A percentile compares a stretch with the other conserved stretches of the same genome.
phyloP scores from a whole-genome alignment of 1,139 yeast genomes.

The Yamadazyma trypodendri region DNA sequence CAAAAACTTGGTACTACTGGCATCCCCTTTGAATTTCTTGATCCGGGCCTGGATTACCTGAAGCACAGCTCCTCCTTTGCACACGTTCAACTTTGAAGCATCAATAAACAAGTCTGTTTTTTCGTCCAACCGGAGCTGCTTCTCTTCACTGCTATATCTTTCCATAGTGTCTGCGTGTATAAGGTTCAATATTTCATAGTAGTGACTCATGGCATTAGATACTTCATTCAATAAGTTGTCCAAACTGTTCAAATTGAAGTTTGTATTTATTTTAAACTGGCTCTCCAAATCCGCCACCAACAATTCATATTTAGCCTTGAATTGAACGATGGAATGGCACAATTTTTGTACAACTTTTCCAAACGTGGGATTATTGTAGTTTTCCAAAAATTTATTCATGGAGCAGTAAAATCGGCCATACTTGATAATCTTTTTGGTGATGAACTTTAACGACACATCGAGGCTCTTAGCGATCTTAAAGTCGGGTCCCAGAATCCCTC shows the following conservation, averaged over 20 bases:
- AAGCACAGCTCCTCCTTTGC: conserved; percentile 70
- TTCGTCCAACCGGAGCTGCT: conserved; percentile 7
- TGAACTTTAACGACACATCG: conserved; percentile 71
- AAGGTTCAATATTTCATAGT: conserved; percentile 53
- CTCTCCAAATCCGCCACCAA: conserved; percentile 53
- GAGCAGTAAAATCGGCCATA: conserved; percentile 64
- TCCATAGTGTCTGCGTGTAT: conserved; percentile 42
- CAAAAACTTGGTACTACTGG: conserved; percentile 52
- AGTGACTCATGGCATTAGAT: conserved; percentile 41
- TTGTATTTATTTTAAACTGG: conserved; percentile 45
- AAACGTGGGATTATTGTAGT: conserved; percentile 51
- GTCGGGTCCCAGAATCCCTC: conserved; percentile 65
- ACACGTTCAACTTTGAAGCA: conserved; percentile 50
- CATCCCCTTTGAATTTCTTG: conserved; percentile 65
- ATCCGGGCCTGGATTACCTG: conserved; percentile 60
- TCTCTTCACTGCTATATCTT: conserved; percentile 7
- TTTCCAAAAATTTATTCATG: conserved; percentile 53
- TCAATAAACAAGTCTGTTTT: conserved; percentile 48
- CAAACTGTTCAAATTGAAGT: conserved; percentile 33
- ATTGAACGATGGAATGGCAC: conserved; percentile 55
- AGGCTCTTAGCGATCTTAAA: conserved; percentile 69
- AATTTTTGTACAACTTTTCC: conserved; percentile 79
- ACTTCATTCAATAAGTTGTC: conserved; percentile 34
- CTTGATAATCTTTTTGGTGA: conserved; percentile 61
- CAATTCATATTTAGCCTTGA: conserved; percentile 48